These are phyloP conservation scores for Sicyos edulis DNA, from an alignment of 306 rosid species.

Conservation along the genomic window DNA sequence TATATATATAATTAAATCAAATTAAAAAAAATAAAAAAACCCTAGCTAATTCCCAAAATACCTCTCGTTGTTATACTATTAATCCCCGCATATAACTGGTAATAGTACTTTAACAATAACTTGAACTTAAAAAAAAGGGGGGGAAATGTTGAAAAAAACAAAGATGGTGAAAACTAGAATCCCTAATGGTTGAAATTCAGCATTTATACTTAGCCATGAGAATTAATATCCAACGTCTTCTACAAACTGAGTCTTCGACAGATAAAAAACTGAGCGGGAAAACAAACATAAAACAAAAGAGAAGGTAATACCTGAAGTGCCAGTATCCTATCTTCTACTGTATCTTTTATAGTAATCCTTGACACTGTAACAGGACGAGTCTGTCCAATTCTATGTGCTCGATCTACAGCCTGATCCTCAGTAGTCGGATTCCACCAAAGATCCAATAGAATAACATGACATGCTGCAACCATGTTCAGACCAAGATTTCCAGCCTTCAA, in stretches of 20 bases:
- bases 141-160: background rate
- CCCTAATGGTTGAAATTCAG: background rate
- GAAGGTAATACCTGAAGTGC: conserved; percentile 67
- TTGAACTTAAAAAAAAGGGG: background rate
- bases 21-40: no score
- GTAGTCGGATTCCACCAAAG: conserved; percentile 99
- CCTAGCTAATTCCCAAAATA: no score
- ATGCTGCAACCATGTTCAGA: conserved; percentile 96
- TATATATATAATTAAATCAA: no score
- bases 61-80: no score
- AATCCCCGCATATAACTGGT: no score
- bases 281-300: conserved; percentile 13
- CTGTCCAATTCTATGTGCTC: conserved; percentile 97
- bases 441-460: conserved; percentile 91
- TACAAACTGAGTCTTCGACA: conserved; percentile 7
- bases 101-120: background rate
- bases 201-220: background rate
- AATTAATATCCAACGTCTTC: background rate
- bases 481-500: conserved; percentile 97
- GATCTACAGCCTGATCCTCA: conserved; percentile 96
- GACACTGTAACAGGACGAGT: conserved; percentile 96
- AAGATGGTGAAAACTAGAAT: background rate
- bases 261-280: conserved; percentile 1
- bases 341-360: conserved; percentile 74
- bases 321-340: conserved; percentile 91